phyloP scores from a whole-genome alignment of 2,329 filamentous ascomycete genomes.

The Sphaceloma murrayae region DNA sequence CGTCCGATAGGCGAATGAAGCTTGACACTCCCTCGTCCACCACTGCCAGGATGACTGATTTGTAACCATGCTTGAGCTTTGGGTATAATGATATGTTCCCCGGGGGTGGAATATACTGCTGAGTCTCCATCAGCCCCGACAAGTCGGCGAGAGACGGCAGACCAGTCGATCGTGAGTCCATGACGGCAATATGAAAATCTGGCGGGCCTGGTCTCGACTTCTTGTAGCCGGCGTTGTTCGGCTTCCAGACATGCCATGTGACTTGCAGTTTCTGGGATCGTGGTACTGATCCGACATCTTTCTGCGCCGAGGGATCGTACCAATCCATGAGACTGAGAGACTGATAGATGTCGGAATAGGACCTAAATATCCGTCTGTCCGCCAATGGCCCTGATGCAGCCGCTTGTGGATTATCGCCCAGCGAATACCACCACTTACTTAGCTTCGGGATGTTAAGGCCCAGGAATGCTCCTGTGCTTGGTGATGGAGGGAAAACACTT shows the following conservation, averaged over 20 bases:
- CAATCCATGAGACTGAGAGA: conserved; percentile 64
- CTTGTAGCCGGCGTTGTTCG: conserved; percentile 53
- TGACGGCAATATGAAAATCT: conserved; percentile 76
- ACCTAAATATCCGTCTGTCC: conserved; percentile 16
- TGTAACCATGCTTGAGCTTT: conserved; percentile 71
- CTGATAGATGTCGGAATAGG: conserved; percentile 55
- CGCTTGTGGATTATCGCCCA: conserved; percentile 27
- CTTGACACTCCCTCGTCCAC: conserved; percentile 87
- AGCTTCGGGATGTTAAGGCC: conserved; percentile 11
- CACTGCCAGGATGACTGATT: conserved; percentile 75
- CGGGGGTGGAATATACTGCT: conserved; percentile 58
- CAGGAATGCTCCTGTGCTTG: conserved; percentile 6
- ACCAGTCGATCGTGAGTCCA: conserved; percentile 61
- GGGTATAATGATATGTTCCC: conserved; percentile 52
- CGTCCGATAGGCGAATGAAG: conserved; percentile 72
- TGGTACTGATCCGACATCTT: conserved; percentile 19
- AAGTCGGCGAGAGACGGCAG: conserved; percentile 69
- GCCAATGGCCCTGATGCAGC: not conserved
- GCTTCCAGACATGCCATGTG: conserved; percentile 76
- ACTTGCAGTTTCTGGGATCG: conserved; percentile 54
- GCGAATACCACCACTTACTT: conserved; percentile 8
- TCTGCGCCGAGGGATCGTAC: conserved; percentile 48
- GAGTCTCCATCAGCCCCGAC: conserved; percentile 58
- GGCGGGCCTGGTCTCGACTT: conserved; percentile 70
- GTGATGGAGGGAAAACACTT: conserved; percentile 23